Evolutionary conservation across 2,329 filamentous ascomycete genomes (phyloP).

Genomic region (Albifimbria verrucaria): DNA sequence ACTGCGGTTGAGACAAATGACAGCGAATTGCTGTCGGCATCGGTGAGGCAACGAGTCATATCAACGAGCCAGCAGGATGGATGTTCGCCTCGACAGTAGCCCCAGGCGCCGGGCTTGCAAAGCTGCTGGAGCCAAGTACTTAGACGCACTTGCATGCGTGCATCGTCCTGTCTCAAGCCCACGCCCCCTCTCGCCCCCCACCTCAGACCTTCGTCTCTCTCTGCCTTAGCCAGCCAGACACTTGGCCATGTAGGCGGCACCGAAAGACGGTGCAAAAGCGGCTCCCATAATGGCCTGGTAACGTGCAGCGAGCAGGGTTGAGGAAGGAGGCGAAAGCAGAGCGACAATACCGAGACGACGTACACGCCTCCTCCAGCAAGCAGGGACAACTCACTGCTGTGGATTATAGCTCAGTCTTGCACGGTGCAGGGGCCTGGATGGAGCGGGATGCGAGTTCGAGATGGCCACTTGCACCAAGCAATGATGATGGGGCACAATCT

Average conservation of each 20-base stretch:
- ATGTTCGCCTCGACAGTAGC: no score
- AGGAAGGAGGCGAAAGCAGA: not conserved
- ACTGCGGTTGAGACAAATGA: conserved; percentile 10
- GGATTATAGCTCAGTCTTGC: conserved; percentile 5
- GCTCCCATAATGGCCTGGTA: no score
- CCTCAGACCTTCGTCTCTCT: not conserved
- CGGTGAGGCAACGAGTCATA: conserved; percentile 7
- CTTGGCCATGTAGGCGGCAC: no score
- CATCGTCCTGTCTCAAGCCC: not conserved
- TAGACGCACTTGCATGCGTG: not conserved
- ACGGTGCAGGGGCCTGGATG: conserved; percentile 1
- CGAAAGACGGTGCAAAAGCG: no score
- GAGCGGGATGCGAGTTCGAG: conserved; percentile 2
- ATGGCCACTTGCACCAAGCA: not conserved
- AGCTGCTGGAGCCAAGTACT: not conserved
- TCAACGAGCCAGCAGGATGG: no score
- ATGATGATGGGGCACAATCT: conserved; percentile 42
- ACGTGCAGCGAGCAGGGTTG: no score
- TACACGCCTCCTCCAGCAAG: conserved; percentile 25
- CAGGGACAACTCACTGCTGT: conserved; percentile 27
- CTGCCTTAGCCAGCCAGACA: no score
- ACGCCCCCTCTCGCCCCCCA: not conserved
- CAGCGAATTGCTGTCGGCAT: conserved; percentile 3
- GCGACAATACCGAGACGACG: conserved; percentile 1
- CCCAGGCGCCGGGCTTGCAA: not conserved